These are phyloP conservation scores for Epichloe elymi DNA, from an alignment of 2,329 filamentous ascomycete genomes.

Conservation along the genomic window DNA sequence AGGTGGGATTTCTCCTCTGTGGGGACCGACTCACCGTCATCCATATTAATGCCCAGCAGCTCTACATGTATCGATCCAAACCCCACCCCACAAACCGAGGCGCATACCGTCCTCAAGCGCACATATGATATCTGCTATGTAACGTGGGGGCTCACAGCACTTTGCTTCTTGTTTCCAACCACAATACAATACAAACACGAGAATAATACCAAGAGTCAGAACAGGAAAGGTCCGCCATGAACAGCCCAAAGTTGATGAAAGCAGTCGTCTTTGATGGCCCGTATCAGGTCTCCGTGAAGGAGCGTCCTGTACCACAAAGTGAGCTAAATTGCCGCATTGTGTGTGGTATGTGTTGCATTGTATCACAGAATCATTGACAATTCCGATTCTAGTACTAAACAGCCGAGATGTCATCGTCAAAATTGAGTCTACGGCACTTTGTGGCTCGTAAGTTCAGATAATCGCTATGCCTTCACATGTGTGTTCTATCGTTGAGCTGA, in stretches of 20 bases:
- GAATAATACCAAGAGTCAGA: background rate
- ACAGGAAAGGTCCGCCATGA: conserved; percentile 14
- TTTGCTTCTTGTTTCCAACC: background rate
- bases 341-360: background rate
- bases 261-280: conserved; percentile 80
- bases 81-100: conserved; percentile 6
- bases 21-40: no score
- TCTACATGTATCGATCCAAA: conserved; percentile 1
- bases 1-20: no score
- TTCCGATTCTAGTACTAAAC: conserved; percentile 40
- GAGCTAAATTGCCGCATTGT: conserved; percentile 3
- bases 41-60: background rate
- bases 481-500: background rate
- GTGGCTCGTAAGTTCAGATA: conserved; percentile 57
- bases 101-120: background rate
- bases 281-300: conserved; percentile 60
- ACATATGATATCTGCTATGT: background rate
- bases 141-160: background rate
- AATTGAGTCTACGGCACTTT: conserved; percentile 71
- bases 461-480: background rate
- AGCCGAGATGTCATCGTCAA: conserved; percentile 69
- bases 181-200: background rate
- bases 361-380: background rate
- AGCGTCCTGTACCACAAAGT: conserved; percentile 62
- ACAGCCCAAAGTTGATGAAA: conserved; percentile 52